A percentile compares a stretch with the other conserved stretches of the same genome.
phyloP scores from a whole-genome alignment of 1,139 yeast species.

The Yamadazyma triangularis region DNA sequence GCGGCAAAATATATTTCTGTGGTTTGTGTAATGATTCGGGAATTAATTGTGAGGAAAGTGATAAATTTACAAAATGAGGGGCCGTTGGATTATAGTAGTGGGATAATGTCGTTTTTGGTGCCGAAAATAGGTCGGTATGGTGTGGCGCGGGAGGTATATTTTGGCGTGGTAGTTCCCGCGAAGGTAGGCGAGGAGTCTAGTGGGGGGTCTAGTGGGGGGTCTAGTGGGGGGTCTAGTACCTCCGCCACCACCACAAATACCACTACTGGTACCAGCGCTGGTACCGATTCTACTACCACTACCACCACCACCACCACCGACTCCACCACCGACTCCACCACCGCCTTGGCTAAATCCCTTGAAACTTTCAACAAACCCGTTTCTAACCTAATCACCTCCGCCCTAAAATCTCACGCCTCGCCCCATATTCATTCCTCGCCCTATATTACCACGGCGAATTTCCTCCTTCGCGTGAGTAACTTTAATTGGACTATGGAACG shows the following conservation, averaged over 20 bases:
- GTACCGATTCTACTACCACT: not conserved
- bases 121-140: not conserved
- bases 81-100: not conserved
- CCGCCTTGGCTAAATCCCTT: not conserved
- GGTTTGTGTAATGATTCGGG: slow-evolving; percentile 57
- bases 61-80: slow-evolving; percentile 5
- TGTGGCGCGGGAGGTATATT: not conserved
- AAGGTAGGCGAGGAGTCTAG: not conserved
- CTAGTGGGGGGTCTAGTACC: not conserved
- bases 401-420: no score
- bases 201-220: no score
- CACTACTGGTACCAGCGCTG: not conserved
- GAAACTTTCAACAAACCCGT: not conserved
- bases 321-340: not conserved
- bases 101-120: not conserved
- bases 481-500: not conserved
- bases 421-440: no score
- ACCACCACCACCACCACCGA: not conserved
- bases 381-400: no score
- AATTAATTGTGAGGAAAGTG: slow-evolving; percentile 36
- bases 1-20: slow-evolving; percentile 49
- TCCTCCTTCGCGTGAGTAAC: not conserved
- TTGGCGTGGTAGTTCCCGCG: not conserved
- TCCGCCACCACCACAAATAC: not conserved
- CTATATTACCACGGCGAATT: no score